Conservation (phyloP, 1,284 basidiomycete genomes). For the Cryptococcus wingfieldii region DNA sequence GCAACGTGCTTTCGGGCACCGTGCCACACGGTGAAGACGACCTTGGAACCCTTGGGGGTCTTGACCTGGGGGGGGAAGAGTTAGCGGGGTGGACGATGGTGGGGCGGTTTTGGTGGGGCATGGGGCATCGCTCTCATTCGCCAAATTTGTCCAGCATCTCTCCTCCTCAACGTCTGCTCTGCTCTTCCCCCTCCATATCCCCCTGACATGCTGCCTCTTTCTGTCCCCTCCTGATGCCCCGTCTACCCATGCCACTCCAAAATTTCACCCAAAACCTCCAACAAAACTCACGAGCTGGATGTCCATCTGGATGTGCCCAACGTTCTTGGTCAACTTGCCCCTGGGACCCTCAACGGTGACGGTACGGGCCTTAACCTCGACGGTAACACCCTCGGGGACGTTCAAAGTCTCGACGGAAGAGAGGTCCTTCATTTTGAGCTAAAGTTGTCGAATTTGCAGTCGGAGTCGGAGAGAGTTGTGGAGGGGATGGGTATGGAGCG, state of each 20-base stretch:
- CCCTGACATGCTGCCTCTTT: neutral
- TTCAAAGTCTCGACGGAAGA: conserved; percentile 71
- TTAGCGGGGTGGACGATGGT: too few species aligned
- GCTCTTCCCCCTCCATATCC: neutral
- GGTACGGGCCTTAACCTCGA: conserved; percentile 80
- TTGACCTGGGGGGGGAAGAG: conserved; percentile 41
- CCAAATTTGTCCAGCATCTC: neutral
- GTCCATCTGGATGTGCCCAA: conserved; percentile 95
- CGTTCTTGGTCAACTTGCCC: conserved; percentile 82
- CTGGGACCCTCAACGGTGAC: conserved; percentile 86
- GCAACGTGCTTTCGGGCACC: conserved; percentile 98
- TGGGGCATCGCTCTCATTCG: neutral
- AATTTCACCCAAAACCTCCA: conserved; percentile 10
- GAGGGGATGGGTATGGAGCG: neutral
- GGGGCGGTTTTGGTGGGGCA: neutral
- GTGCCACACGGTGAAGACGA: conserved; percentile 96
- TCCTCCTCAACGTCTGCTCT: neutral
- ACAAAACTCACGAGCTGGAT: conserved; percentile 66
- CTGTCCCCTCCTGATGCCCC: neutral
- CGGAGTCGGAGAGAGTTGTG: neutral
- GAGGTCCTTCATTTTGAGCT: conserved; percentile 51
- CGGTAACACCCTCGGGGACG: conserved; percentile 78
- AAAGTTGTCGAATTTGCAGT: neutral
- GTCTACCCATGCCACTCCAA: neutral
- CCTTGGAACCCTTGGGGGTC: conserved; percentile 58